Conservation (phyloP, 345 rosid genomes). For the Hypericum androsaemum region DNA sequence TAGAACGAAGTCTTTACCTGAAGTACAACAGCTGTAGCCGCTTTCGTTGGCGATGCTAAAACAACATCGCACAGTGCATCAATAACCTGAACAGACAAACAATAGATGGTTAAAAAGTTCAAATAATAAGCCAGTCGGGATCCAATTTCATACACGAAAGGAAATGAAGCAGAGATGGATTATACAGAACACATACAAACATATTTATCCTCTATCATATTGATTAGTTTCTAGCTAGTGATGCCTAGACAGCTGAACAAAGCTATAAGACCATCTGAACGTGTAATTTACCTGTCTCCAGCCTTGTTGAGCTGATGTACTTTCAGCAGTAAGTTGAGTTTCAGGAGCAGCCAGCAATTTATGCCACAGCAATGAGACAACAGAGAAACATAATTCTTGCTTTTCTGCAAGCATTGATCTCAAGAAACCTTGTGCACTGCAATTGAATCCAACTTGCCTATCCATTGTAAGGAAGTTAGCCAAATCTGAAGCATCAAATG, state of each 20-base stretch:
- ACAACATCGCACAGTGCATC: constrained; percentile 95
- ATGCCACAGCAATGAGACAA: constrained; percentile 90
- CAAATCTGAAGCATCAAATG: constrained; percentile 85
- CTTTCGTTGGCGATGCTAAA: constrained; percentile 77
- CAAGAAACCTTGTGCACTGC: constrained; percentile 70
- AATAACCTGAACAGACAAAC: constrained; percentile 49
- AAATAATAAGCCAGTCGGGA: no score
- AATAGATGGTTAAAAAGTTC: constrained; percentile 9
- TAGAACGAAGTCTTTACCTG: constrained; percentile 57
- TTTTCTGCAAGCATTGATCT: constrained; percentile 83
- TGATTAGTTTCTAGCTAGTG: background rate
- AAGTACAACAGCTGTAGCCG: constrained; percentile 89
- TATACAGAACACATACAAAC: no score
- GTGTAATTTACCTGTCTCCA: constrained; percentile 81
- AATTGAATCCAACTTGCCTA: constrained; percentile 75
- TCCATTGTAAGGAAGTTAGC: constrained; percentile 91
- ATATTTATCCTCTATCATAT: no score
- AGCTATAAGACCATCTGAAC: background rate
- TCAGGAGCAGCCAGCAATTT: constrained; percentile 86
- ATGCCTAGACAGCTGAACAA: background rate
- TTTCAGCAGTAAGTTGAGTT: constrained; percentile 76
- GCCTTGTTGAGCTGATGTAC: constrained; percentile 98
- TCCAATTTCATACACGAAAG: no score
- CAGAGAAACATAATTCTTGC: constrained; percentile 88
- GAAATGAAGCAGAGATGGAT: no score